A percentile compares a stretch with the other conserved stretches of the same genome.
phyloP scores from a whole-genome alignment of 495 filamentous ascomycete species.

The Hypoxylon trugodes region DNA sequence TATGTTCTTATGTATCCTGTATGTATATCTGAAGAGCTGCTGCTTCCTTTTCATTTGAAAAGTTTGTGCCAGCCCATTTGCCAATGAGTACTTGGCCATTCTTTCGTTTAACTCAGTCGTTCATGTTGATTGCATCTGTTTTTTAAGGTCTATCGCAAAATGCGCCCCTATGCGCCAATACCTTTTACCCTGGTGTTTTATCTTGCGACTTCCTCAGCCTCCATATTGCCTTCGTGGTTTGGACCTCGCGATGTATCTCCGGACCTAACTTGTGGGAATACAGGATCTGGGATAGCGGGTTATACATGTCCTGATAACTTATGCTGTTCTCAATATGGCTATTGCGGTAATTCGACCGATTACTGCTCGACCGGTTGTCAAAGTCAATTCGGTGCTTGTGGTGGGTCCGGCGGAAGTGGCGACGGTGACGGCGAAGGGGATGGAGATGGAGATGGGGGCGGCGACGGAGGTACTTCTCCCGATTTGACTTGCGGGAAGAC shows the following conservation, averaged over 20 bases:
- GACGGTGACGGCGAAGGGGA: conserved; percentile 26
- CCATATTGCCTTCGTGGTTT: conserved; percentile 16
- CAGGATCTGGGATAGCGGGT: conserved; percentile 39
- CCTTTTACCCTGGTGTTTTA: conserved; percentile 9
- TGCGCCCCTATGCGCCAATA: conserved; percentile 6
- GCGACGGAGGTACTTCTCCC: conserved; percentile 27
- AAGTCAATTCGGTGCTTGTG: conserved; percentile 46
- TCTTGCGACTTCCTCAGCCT: conserved; percentile 16
- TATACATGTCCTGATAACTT: conserved; percentile 43
- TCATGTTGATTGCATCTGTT: conserved; percentile 15
- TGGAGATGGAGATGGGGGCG: conserved; percentile 8
- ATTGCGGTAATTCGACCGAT: conserved; percentile 49
- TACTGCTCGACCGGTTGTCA: conserved; percentile 55
- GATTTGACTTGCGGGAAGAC: conserved; percentile 45
- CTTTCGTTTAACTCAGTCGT: conserved; percentile 21
- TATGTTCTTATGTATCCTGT: conserved; percentile 25
- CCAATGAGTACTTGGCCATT: not conserved
- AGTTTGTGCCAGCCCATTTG: not conserved
- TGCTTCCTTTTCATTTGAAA: not conserved
- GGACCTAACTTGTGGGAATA: conserved; percentile 50
- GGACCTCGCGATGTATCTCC: conserved; percentile 45
- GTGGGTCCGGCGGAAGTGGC: conserved; percentile 33
- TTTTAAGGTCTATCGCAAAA: conserved; percentile 12
- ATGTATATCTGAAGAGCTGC: conserved; percentile 22
- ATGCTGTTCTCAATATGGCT: conserved; percentile 53